These are phyloP conservation scores for Termitomyces sp. DNA, from an alignment of 768 basidiomycete species.

Conservation along the genomic window DNA sequence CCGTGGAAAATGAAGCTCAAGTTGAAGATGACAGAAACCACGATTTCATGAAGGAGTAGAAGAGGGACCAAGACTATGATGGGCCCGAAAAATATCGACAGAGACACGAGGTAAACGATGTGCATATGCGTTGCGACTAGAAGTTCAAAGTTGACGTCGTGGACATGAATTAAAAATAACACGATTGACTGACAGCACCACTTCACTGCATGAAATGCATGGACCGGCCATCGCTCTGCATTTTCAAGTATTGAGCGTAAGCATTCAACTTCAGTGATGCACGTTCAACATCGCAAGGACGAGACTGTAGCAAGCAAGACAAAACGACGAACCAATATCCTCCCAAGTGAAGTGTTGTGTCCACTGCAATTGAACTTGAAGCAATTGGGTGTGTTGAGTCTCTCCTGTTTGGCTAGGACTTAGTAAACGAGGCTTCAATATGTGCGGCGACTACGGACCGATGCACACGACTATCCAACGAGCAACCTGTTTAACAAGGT, in stretches of 20 bases:
- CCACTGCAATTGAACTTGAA: constrained; percentile 3
- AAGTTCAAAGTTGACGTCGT: neutral
- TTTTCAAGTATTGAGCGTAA: constrained; percentile 9
- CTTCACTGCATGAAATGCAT: constrained; percentile 7
- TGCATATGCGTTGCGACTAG: constrained; percentile 25
- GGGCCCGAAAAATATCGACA: constrained; percentile 39
- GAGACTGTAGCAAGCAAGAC: neutral
- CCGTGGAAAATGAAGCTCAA: constrained; percentile 33
- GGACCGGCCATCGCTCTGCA: constrained; percentile 16
- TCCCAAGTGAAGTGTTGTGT: neutral
- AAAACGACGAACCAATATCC: constrained; percentile 2
- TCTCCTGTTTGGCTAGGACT: neutral
- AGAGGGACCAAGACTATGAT: constrained; percentile 31
- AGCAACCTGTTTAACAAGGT: constrained; percentile 2
- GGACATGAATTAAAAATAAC: neutral
- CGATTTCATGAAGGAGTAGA: constrained; percentile 28
- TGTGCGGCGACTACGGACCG: constrained; percentile 4
- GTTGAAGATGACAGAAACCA: constrained; percentile 28
- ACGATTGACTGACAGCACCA: constrained; percentile 14
- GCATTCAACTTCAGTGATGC: neutral
- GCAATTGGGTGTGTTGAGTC: neutral
- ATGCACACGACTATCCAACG: constrained; percentile 2
- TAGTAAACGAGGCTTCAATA: neutral
- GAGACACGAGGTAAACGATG: constrained; percentile 28
- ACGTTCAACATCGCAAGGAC: neutral